Evolutionary conservation across 202 grass and related monocot genomes (phyloP), one percentile per base, ranked within the genome.

Genomic region (Setaria viridis): DNA sequence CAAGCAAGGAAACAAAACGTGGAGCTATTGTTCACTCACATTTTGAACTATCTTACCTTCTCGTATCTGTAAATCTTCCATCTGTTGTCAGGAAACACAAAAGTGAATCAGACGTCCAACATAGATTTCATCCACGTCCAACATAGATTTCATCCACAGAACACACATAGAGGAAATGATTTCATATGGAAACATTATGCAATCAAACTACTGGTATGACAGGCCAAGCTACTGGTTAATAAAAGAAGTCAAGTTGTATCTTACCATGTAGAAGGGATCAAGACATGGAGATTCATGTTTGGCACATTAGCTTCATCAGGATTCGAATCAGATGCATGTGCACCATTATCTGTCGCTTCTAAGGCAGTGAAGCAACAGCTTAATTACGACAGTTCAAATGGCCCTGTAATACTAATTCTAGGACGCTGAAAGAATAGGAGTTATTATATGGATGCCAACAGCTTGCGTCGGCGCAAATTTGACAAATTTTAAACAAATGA

Each of bases 321-420:
- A 60, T 54, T 33, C 62, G 33, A 53, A 60, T 82, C 12, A 51
- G 42, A 21, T 33, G 33, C 47, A 55, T 8, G 20, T 11, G 17
- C 59, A 30, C 5, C 35, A 4, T 41, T 30, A 62, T 48, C 25
- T 78, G 42, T 43, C 56, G 5, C 33, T 51, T 64, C 43, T n/a
- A 85, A 48, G 3, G 79, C 68, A 62, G 67, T 35, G 30, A 54
- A 85, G 46, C 66, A 72, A 54, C 8, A 65, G 3, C n/a, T 54
- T 45, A 35, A 83, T 39, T 62, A 62, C 10, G 25, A 41, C 32
- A 79, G 41, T 70, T 62, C 41, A 85, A 12, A 10, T 8, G 13
- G 43, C 5, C 53, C 14, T 43, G 49, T 19, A 16, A 46, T 43
- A 54, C 56, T 41, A 72, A 25, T 13, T 86, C 46, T 67, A 67